Percentiles rank a stretch among this genome's conserved stretches.
Evolutionary conservation across 495 filamentous ascomycete species (phyloP).

Genomic region (Poronia punctata): DNA sequence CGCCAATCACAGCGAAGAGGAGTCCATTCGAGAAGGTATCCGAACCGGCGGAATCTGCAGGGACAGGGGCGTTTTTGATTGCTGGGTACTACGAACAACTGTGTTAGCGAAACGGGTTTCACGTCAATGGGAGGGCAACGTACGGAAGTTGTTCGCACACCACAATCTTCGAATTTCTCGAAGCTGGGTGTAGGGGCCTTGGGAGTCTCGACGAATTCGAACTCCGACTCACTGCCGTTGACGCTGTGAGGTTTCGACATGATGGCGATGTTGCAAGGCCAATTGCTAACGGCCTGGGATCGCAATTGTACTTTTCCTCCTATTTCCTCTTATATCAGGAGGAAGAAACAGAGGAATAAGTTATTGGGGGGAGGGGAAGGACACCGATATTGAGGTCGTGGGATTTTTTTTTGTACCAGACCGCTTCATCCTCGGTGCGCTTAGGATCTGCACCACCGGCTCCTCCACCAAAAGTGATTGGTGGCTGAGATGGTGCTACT

Average conservation of each 20-base stretch:
- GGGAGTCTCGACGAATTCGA: conserved; percentile 76
- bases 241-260: conserved; percentile 42
- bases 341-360: background rate
- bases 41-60: conserved; percentile 64
- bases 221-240: conserved; percentile 49
- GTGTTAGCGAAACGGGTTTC: conserved; percentile 3
- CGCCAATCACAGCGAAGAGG: conserved; percentile 50
- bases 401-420: conserved; percentile 8
- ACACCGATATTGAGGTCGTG: background rate
- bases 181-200: conserved; percentile 51
- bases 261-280: conserved; percentile 22
- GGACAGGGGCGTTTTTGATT: conserved; percentile 75
- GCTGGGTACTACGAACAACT: conserved; percentile 52
- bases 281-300: conserved; percentile 14
- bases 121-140: conserved; percentile 20
- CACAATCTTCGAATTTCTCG: conserved; percentile 57
- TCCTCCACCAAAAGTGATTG: background rate
- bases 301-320: conserved; percentile 8
- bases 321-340: conserved; percentile 7
- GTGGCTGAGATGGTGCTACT: too few species aligned
- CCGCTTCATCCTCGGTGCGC: conserved; percentile 10
- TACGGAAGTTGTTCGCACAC: conserved; percentile 68
- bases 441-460: conserved; percentile 8
- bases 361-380: background rate
- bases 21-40: conserved; percentile 64